Base-by-base conservation (phyloP, 2,329 filamentous ascomycete genomes). In the Orbilia brochopaga region DNA sequence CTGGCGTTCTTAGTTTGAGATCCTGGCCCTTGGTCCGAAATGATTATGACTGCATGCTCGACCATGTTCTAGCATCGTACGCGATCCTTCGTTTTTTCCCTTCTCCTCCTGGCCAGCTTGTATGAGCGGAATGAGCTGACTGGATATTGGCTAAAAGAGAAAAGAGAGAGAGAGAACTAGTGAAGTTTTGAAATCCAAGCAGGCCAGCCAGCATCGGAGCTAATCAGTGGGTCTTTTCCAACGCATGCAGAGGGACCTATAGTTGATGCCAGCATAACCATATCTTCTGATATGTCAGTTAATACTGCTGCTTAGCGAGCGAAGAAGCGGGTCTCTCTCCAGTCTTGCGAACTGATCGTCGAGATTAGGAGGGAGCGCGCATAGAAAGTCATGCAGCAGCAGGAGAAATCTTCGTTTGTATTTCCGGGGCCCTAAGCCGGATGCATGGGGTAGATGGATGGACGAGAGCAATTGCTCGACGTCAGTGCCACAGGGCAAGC, bases 151-250 rank as follows among this genome's bases (percentile, higher is more conserved):
- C 65, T 69, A 69, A 69, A 67, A 57, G 57, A 51, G 44, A 55
- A n/a, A n/a, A 30, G 58, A 62, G 52, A 57, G 44, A 55, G 19
- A 56, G 51, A 52, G 56, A 23, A 53, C 24, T 55, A 24, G 32
- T 52, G 51, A 48, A 58, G n/a, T 32, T 32, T 32, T 8, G 8
- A 32, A 32, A 32, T 32, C 8, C 27, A 32, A 32, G 27, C 27
- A 32, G 27, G 27, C 27, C 27, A 32, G 27, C 27, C 27, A 57
- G 21, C 17, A 19, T 46, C 58, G 65, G 64, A 69, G 37, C 65
- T 69, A 69, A 58, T 44, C 65, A 50, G 65, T 69, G 65, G 65
- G 65, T 62, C 65, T 52, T 44, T 67, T 52, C 53, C 65, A 69
- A 69, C 52, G 51, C 65, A 44, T 42, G 37, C 37, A 42, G 11